Percentiles rank a stretch among this genome's conserved stretches.
phyloP scores from a whole-genome alignment of 768 basidiomycete genomes.

The Pholiota microspora region DNA sequence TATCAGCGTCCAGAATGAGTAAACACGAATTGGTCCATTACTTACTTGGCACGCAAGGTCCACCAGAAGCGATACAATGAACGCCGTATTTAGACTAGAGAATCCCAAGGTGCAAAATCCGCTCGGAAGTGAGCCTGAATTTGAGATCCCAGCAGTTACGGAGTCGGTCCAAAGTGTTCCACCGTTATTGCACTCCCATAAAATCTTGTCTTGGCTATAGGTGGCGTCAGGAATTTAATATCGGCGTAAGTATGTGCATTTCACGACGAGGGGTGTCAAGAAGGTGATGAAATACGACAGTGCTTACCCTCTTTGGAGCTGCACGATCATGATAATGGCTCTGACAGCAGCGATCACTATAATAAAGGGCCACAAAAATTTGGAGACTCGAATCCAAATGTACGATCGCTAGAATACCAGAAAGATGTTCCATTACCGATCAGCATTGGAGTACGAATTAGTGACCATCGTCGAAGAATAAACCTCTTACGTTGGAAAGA shows the following conservation, averaged over 20 bases:
- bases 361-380: conserved; percentile 70
- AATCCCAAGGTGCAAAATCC: conserved; percentile 62
- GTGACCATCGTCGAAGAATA: conserved; percentile 18
- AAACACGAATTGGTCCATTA: conserved; percentile 22
- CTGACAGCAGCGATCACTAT: conserved; percentile 64
- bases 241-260: conserved; percentile 9
- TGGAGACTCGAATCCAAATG: conserved; percentile 61
- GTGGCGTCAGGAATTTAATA: conserved; percentile 18
- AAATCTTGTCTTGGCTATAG: conserved; percentile 52
- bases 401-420: conserved; percentile 55
- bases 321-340: conserved; percentile 70
- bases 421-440: conserved; percentile 16
- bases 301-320: conserved; percentile 64
- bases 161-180: conserved; percentile 58
- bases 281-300: conserved; percentile 19
- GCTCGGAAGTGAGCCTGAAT: conserved; percentile 44
- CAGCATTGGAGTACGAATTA: conserved; percentile 15
- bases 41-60: conserved; percentile 69
- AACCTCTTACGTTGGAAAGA: conserved; percentile 56
- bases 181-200: conserved; percentile 73
- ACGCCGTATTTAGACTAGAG: conserved; percentile 58
- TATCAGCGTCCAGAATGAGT: conserved; percentile 13
- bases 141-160: conserved; percentile 34
- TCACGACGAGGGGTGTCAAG: not conserved
- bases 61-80: conserved; percentile 59